Evolutionary conservation across 83 land plant genomes (phyloP).

Genomic region (Thuja plicata): DNA sequence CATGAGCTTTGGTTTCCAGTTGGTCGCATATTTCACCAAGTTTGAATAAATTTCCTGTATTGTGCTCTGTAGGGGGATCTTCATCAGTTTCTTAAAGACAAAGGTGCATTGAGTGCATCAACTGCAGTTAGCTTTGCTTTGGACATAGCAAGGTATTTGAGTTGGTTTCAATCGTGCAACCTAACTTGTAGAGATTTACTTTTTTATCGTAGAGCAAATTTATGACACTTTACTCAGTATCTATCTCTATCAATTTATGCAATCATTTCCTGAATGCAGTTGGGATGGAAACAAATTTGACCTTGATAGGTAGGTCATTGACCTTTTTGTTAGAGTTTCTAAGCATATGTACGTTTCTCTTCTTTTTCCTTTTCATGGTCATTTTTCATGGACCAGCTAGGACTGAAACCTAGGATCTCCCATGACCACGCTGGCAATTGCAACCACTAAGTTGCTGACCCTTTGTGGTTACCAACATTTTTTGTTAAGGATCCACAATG

Average conservation of each 20-base stretch:
- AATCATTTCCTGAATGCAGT: not conserved
- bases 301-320: not conserved
- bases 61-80: slow-evolving; percentile 75
- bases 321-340: not conserved
- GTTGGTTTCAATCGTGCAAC: not conserved
- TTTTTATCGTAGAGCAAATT: not conserved
- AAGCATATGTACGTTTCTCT: not conserved
- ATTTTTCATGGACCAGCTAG: no score
- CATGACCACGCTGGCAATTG: no score
- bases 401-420: no score
- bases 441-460: no score
- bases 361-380: not conserved
- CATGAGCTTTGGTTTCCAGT: not conserved
- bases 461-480: no score
- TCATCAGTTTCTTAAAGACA: slow-evolving; percentile 71
- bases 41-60: slow-evolving; percentile 7
- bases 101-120: slow-evolving; percentile 66
- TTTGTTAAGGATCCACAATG: no score
- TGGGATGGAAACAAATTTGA: not conserved
- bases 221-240: not conserved
- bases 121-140: slow-evolving; percentile 77
- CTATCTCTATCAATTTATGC: not conserved
- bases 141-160: slow-evolving; percentile 86
- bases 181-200: not conserved
- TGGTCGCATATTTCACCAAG: not conserved